These are phyloP conservation scores for Yamadazyma dushanensis DNA, from an alignment of 1,139 yeast species.

Conservation along the genomic window DNA sequence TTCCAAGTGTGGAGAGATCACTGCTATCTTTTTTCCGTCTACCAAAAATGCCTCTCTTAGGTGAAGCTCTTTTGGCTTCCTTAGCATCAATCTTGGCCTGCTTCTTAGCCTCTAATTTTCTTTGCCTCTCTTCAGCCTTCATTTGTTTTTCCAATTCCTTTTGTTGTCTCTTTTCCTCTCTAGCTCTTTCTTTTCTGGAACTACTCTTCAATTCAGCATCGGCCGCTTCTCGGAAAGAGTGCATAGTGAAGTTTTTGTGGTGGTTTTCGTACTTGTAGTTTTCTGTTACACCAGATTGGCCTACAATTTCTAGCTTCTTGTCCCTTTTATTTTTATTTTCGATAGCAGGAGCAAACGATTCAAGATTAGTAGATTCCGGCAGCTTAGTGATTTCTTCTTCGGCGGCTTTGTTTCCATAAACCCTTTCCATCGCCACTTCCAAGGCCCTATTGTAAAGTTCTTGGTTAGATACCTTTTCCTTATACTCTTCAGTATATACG, in stretches of 20 bases:
- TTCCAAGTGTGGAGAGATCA: slow-evolving; percentile 11
- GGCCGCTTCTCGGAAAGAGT: slow-evolving; percentile 33
- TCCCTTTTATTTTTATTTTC: slow-evolving; percentile 15
- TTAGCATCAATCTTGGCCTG: slow-evolving; percentile 16
- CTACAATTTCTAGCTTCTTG: slow-evolving; percentile 16
- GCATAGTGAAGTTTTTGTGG: slow-evolving; percentile 37
- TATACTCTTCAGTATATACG: slow-evolving; percentile 15
- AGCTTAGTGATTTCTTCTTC: background rate
- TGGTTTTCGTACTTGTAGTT: slow-evolving; percentile 39
- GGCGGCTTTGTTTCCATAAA: slow-evolving; percentile 28
- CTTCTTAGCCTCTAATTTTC: slow-evolving; percentile 12
- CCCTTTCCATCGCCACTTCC: slow-evolving; percentile 42
- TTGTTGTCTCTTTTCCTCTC: slow-evolving; percentile 30
- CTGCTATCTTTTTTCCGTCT: slow-evolving; percentile 14
- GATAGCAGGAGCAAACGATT: slow-evolving; percentile 4
- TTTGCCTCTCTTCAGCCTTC: slow-evolving; percentile 18
- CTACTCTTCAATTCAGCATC: slow-evolving; percentile 12
- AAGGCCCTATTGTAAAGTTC: slow-evolving; percentile 38
- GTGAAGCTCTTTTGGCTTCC: slow-evolving; percentile 13
- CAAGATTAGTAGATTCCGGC: background rate
- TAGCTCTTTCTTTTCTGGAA: slow-evolving; percentile 32
- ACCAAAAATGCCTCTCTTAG: slow-evolving; percentile 16
- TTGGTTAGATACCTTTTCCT: slow-evolving; percentile 12
- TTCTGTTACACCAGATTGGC: slow-evolving; percentile 27
- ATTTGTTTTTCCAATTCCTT: slow-evolving; percentile 19